Percentiles rank a stretch among this genome's conserved stretches.
Conservation (phyloP, 2,329 filamentous ascomycete genomes). For the Fusarium oxysporum region DNA sequence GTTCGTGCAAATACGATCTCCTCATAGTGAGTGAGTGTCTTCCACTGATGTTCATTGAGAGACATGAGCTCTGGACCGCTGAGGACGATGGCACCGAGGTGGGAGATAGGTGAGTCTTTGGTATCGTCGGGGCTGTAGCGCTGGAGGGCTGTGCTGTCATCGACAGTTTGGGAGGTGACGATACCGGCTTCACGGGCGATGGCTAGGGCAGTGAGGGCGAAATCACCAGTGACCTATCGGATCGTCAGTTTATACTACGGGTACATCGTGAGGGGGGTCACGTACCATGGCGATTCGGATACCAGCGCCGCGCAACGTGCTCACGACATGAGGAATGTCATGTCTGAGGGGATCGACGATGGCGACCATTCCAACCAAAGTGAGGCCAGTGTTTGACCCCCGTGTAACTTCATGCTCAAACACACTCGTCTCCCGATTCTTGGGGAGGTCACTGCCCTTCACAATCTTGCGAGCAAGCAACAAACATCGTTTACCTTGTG, state of each 20-base stretch:
- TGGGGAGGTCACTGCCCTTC: neutral
- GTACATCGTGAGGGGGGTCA: fast-evolving
- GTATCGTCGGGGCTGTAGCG: slow-evolving; percentile 40
- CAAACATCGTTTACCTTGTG: slow-evolving; percentile 11
- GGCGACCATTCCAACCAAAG: slow-evolving; percentile 79
- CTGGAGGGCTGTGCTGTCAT: slow-evolving; percentile 65
- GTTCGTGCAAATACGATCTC: slow-evolving; percentile 82
- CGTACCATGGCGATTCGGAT: slow-evolving; percentile 81
- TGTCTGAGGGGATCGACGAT: slow-evolving; percentile 82
- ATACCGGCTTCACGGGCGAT: slow-evolving; percentile 81
- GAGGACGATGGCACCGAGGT: slow-evolving; percentile 67
- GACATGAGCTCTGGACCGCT: slow-evolving; percentile 73
- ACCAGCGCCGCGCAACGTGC: slow-evolving; percentile 74
- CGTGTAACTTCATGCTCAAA: slow-evolving; percentile 61
- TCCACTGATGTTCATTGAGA: slow-evolving; percentile 77
- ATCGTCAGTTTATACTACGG: too few species aligned
- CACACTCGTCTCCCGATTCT: slow-evolving; percentile 69
- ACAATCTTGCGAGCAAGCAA: neutral
- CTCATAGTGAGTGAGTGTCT: slow-evolving; percentile 70
- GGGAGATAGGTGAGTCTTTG: fast-evolving
- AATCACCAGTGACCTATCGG: slow-evolving; percentile 71
- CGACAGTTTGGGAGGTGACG: slow-evolving; percentile 66
- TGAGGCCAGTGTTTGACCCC: slow-evolving; percentile 58
- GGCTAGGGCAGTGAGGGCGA: slow-evolving; percentile 77
- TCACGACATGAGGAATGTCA: slow-evolving; percentile 75